Evolutionary conservation across 768 basidiomycete genomes (phyloP).

Genomic region (Leucosporidium creatinivorum): DNA sequence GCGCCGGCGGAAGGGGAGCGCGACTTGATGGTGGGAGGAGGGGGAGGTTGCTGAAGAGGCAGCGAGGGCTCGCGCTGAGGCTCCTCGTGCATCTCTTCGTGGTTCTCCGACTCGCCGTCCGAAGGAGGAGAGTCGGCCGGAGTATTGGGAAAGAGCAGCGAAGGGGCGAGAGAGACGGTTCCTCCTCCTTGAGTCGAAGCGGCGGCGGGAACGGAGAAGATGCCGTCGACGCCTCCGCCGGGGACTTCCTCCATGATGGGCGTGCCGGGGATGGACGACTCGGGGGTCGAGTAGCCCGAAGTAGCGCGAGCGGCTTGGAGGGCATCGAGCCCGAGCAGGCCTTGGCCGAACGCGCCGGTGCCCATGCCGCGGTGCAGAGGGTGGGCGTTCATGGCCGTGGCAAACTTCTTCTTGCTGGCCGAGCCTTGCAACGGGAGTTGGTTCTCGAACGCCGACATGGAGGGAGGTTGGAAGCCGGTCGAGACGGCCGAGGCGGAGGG

Average conservation of each 20-base stretch:
- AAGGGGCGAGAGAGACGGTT: conserved; percentile 41
- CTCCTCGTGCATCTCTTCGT: conserved; percentile 56
- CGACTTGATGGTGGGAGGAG: background rate
- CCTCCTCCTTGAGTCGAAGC: background rate
- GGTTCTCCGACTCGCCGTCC: conserved; percentile 67
- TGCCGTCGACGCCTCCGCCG: background rate
- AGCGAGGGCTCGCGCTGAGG: background rate
- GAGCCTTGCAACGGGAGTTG: background rate
- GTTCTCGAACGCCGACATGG: conserved; percentile 6
- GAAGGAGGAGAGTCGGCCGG: conserved; percentile 39
- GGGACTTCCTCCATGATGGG: conserved; percentile 7
- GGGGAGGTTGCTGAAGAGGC: background rate
- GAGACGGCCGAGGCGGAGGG: conserved; percentile 12
- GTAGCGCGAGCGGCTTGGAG: conserved; percentile 5
- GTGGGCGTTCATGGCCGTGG: conserved; percentile 4
- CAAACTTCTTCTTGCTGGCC: conserved; percentile 17
- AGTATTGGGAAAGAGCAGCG: conserved; percentile 37
- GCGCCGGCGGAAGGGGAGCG: background rate
- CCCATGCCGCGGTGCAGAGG: conserved; percentile 1
- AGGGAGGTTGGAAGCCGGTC: background rate
- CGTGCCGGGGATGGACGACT: conserved; percentile 8
- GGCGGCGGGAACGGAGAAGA: conserved; percentile 1
- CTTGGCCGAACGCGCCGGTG: background rate
- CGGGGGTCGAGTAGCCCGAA: conserved; percentile 1
- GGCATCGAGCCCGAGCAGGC: conserved; percentile 1